Evolutionary conservation across 257 asterid species (phyloP), one percentile per base, ranked within the genome.

Genomic region (Solanum lignicaule): DNA sequence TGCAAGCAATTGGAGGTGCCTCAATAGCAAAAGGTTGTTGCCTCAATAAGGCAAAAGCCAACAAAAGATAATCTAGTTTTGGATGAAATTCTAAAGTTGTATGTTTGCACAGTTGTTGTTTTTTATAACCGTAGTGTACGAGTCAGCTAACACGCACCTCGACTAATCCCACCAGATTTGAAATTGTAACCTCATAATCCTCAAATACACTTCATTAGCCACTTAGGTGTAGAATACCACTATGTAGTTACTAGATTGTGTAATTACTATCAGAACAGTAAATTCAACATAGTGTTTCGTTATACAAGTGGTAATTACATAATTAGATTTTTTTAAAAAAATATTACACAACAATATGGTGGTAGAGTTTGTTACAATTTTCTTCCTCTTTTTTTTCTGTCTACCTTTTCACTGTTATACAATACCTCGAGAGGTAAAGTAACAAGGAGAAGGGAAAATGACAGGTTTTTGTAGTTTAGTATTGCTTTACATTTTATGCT

Each of bases 1-100:
- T 91, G 87, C 95, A 96, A 96, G 98, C 96, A 92, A 94, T 89
- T 76, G 72, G 90, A 90, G 92, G 95, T 91, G 88, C 93, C 93
- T 85, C 72, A 91, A 92, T 90, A 88, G 93, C 89, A 55, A 66
- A 91, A 90, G 88, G 91, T 81, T 89, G 89, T 90, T 23, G 32
- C 83, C 88, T 88, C 88, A 46, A 90, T 36, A 88, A 86, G 91
- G 62, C 60, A 55, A 78, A 89, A 91, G 94, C 81, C 88, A 90
- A 62, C 72, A 91, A 83, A 32, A 76, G 55, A 20, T 88, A 84
- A 89, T 88, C 92, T 91, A 84, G 87, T 85, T 90, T 75, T 21
- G 71, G 12, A 73, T 86, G 69, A 27, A 82, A 65, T 31, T 84
- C 69, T 87, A 36, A 65, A 9, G 9, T 32, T 76, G 36, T 43